Base-by-base conservation (phyloP, 805 yeast species). In the Isabelozyma rhagii region DNA sequence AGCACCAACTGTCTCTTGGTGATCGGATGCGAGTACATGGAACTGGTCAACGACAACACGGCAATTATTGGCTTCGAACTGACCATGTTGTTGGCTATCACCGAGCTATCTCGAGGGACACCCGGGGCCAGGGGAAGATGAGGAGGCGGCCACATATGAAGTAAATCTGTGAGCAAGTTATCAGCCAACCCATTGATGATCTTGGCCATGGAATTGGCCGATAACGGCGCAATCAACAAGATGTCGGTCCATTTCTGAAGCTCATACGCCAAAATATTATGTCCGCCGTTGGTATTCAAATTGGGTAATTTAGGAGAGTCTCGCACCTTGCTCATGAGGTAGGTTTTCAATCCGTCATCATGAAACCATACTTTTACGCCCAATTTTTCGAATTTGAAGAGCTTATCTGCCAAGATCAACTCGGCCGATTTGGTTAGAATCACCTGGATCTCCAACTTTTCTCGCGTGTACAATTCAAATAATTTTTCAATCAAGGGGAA, bases 11-110 rank as follows among this genome's bases (percentile, higher is more conserved):
- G 67, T 36, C 54, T 47, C 47, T 55, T 55, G 4, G 67, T 62
- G 38, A 63, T 57, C 8, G 66, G 66, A 50, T 63, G 67, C 8
- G 64, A 43, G 48, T 63, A 63, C 66, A 63, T 63, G 9, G 65
- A 45, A 17, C 49, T 55, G 11, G 64, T 63, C 41, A 62, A 53
- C 5, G 65, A 66, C 21, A 61, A 50, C 8, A 63, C 66, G 1
- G 61, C 61, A 15, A 63, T 48, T 3, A 63, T 63, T 10, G 65
- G 61, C 46, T 61, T 63, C 15, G 63, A 61, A 3, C 60, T 48
- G 3, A 18, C 17, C 13, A 53, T 21, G 43, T 50, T 56, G 51
- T 58, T 56, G 4, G 61, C 47, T 21, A 62, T 39, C 29, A 48
- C 45, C 34, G 21, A 15, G 21, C 54, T 53, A 9, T 45, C 45